phyloP scores from a whole-genome alignment of 768 basidiomycete species.

The Suillus variegatus region DNA sequence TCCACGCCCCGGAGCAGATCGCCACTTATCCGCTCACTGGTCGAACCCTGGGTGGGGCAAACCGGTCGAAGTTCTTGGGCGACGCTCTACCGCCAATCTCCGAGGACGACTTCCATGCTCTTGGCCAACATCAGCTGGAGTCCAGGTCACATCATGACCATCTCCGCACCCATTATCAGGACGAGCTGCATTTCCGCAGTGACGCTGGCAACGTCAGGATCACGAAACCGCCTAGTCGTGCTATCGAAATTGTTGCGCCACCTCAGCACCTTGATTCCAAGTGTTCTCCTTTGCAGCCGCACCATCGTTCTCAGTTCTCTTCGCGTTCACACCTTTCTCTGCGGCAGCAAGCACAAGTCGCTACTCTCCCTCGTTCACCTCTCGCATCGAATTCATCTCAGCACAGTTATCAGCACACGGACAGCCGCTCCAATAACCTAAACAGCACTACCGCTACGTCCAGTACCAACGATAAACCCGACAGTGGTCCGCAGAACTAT shows the following conservation, averaged over 20 bases:
- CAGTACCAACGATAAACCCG: conserved; percentile 15
- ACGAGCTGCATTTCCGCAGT: background rate
- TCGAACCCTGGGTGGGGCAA: background rate
- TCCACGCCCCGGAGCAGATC: conserved; percentile 8
- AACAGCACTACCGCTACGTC: conserved; percentile 23
- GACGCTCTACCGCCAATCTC: conserved; percentile 31
- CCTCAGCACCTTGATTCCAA: conserved; percentile 18
- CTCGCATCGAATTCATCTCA: conserved; percentile 9
- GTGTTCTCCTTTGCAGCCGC: conserved; percentile 1
- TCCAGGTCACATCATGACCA: conserved; percentile 9
- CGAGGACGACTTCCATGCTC: conserved; percentile 38
- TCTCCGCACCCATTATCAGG: conserved; percentile 7
- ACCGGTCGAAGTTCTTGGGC: conserved; percentile 12
- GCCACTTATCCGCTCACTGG: conserved; percentile 6
- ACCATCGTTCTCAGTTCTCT: conserved; percentile 7
- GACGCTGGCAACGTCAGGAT: conserved; percentile 9
- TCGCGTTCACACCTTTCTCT: conserved; percentile 4
- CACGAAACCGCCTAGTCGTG: conserved; percentile 29
- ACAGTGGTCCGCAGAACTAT: conserved; percentile 18
- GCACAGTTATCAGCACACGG: conserved; percentile 18
- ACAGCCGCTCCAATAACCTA: conserved; percentile 25
- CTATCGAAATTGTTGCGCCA: conserved; percentile 30
- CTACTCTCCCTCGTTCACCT: conserved; percentile 10
- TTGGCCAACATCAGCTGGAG: conserved; percentile 14
- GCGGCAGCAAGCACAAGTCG: conserved; percentile 4